Evolutionary conservation across 1,284 basidiomycete species (phyloP).

Genomic region (Veloboletus limbatus): DNA sequence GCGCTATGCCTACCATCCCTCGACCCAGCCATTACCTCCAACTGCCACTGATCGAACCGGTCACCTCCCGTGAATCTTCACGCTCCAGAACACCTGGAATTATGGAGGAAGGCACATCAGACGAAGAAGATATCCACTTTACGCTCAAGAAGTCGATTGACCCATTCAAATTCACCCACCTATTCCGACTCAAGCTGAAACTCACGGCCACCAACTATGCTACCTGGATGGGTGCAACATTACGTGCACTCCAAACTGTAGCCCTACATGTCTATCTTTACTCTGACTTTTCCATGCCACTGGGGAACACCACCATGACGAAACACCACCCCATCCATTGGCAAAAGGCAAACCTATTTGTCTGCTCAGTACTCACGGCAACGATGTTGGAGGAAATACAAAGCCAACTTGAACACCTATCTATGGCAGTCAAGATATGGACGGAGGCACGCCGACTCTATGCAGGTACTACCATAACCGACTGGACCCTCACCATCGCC

Average conservation of each 20-base stretch:
- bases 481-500: slow-evolving; percentile 1
- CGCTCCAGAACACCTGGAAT: background rate
- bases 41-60: no score
- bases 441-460: background rate
- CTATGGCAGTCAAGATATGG: slow-evolving; percentile 2
- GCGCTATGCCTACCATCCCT: no score
- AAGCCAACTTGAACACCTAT: slow-evolving; percentile 3
- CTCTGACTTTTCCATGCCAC: background rate
- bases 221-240: background rate
- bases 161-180: slow-evolving; percentile 5
- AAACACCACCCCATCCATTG: background rate
- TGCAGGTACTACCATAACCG: background rate
- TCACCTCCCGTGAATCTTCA: background rate
- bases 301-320: no score
- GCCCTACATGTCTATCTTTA: background rate
- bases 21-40: no score
- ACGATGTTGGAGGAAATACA: slow-evolving; percentile 4
- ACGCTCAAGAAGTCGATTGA: slow-evolving; percentile 6
- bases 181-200: background rate
- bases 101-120: background rate
- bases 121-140: background rate
- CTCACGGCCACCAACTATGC: slow-evolving; percentile 1
- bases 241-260: background rate
- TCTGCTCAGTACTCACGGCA: background rate
- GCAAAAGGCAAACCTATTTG: slow-evolving; percentile 3